These are phyloP conservation scores for Pythium periplocum DNA, from an alignment of 352 stramenopile genomes.

Conservation along the genomic window DNA sequence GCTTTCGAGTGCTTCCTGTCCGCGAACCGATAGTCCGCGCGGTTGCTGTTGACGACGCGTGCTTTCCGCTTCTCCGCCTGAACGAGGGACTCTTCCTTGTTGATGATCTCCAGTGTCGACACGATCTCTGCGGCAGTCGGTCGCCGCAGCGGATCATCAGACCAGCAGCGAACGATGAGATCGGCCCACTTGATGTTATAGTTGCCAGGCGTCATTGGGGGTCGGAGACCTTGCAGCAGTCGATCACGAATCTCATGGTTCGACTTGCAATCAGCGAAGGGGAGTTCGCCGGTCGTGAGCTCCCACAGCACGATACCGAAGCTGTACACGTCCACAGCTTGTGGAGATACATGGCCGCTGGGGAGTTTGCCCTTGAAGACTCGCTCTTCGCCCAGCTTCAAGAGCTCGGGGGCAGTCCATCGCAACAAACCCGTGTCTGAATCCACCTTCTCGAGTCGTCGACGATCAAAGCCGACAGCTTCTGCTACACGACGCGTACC, in stretches of 20 bases:
- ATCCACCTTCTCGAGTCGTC: slow-evolving; percentile 54
- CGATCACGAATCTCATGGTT: slow-evolving; percentile 76
- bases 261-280: slow-evolving; percentile 55
- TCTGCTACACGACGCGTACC: slow-evolving; percentile 75
- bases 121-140: slow-evolving; percentile 81
- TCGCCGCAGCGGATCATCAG: slow-evolving; percentile 59
- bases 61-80: slow-evolving; percentile 63
- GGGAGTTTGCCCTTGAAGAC: slow-evolving; percentile 57
- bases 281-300: slow-evolving; percentile 77
- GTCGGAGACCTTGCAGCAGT: slow-evolving; percentile 67
- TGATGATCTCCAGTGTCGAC: slow-evolving; percentile 71
- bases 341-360: slow-evolving; percentile 35
- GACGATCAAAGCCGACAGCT: slow-evolving; percentile 68
- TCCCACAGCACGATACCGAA: slow-evolving; percentile 88
- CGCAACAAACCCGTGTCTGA: slow-evolving; percentile 49
- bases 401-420: slow-evolving; percentile 74
- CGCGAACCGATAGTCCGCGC: slow-evolving; percentile 70
- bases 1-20: slow-evolving; percentile 46
- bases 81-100: slow-evolving; percentile 57
- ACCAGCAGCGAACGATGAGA: slow-evolving; percentile 82
- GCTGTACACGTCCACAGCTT: slow-evolving; percentile 85
- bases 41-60: slow-evolving; percentile 74
- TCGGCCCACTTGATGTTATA: slow-evolving; percentile 84
- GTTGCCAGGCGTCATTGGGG: slow-evolving; percentile 66
- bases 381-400: slow-evolving; percentile 73